Conservation (phyloP, 306 rosid genomes). For the Abrus precatorius region DNA sequence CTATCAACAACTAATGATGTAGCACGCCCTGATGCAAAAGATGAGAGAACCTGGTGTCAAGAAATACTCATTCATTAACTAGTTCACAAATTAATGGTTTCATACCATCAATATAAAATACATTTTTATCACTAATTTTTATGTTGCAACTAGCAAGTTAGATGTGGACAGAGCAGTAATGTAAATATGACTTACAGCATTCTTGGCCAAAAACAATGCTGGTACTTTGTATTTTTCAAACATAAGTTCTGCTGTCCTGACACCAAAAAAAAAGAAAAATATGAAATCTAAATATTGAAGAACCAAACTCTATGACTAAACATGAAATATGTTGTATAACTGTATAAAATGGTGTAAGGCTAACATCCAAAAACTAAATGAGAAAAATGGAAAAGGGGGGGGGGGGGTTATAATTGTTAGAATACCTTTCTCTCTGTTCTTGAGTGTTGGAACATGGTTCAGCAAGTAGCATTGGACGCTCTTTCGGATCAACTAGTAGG, state of each 20-base stretch:
- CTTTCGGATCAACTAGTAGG: conserved; percentile 87
- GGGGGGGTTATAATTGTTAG: not conserved
- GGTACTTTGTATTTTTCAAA: conserved; percentile 97
- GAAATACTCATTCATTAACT: conserved; percentile 28
- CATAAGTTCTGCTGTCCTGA: conserved; percentile 95
- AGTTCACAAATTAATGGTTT: conserved; percentile 7
- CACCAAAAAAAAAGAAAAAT: conserved; percentile 40
- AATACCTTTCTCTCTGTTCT: conserved; percentile 92
- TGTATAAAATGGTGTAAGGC: not conserved
- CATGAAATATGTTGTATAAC: not conserved
- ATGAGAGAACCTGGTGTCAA: conserved; percentile 79
- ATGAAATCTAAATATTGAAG: conserved; percentile 18
- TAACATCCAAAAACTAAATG: conserved; percentile 7
- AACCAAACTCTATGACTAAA: conserved; percentile 29
- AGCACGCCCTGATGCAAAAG: conserved; percentile 99
- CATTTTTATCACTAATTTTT: conserved; percentile 41
- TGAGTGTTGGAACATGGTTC: conserved; percentile 88
- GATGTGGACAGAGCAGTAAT: conserved; percentile 35
- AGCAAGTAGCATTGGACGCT: conserved; percentile 98
- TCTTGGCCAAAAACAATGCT: conserved; percentile 95
- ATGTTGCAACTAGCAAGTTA: conserved; percentile 25
- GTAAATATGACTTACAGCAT: conserved; percentile 73
- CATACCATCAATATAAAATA: conserved; percentile 31
- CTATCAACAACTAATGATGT: conserved; percentile 95
- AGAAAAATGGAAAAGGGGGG: too few species aligned